Evolutionary conservation across 2,329 filamentous ascomycete genomes (phyloP).

Genomic region (Colletotrichum lupini): DNA sequence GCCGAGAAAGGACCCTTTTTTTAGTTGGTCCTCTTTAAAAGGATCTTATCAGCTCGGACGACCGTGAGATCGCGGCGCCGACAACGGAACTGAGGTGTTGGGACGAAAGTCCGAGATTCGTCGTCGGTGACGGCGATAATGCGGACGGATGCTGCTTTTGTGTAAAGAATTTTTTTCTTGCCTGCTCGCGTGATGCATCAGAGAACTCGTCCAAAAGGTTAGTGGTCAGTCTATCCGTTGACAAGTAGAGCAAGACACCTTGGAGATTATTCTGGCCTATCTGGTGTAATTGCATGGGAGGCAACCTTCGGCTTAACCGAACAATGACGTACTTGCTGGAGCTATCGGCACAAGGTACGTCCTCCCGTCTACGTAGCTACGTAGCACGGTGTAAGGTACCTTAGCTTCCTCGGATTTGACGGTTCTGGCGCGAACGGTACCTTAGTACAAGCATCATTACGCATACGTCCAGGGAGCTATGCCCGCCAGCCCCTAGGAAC

Average conservation of each 20-base stretch:
- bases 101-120: slow-evolving; percentile 28
- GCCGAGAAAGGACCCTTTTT: slow-evolving; percentile 15
- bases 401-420: slow-evolving; percentile 23
- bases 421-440: slow-evolving; percentile 14
- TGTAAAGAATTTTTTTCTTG: neutral
- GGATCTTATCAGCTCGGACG: slow-evolving; percentile 23
- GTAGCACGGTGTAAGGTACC: no score
- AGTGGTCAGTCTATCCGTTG: no score
- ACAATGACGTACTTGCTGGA: slow-evolving; percentile 31
- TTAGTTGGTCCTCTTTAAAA: neutral
- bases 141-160: neutral
- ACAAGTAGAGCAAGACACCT: neutral
- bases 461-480: slow-evolving; percentile 29
- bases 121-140: slow-evolving; percentile 8
- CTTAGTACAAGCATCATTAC: slow-evolving; percentile 32
- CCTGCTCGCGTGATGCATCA: neutral
- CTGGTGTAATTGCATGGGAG: slow-evolving; percentile 30
- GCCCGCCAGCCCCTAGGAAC: slow-evolving; percentile 2
- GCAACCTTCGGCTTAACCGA: slow-evolving; percentile 30
- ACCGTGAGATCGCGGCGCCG: slow-evolving; percentile 17
- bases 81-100: slow-evolving; percentile 9
- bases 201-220: neutral
- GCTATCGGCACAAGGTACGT: slow-evolving; percentile 1
- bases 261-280: slow-evolving; percentile 1
- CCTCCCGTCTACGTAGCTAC: no score